Percentiles rank a stretch among this genome's conserved stretches.
phyloP scores from a whole-genome alignment of 106 monocot genomes.

The Cymbidium sinense region DNA sequence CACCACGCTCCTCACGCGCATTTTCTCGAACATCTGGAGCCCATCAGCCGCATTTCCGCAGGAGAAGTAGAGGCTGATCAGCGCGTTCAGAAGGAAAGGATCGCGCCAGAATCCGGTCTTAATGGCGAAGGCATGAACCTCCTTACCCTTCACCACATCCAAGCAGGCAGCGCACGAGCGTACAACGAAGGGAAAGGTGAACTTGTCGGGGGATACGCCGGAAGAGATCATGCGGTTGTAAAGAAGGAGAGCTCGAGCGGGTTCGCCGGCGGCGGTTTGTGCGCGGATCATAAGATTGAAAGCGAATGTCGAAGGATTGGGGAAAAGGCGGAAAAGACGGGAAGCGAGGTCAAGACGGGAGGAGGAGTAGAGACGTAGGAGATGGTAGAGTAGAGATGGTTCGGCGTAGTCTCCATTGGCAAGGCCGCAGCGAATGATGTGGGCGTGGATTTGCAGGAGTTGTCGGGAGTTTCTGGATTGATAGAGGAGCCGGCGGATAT shows the following conservation, averaged over 20 bases:
- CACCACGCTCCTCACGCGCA: conserved; percentile 41
- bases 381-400: conserved; percentile 13
- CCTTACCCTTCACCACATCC: conserved; percentile 14
- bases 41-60: conserved; percentile 15
- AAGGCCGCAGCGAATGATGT: conserved; percentile 31
- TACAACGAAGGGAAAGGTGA: conserved; percentile 55
- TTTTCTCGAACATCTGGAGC: conserved; percentile 40
- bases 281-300: conserved; percentile 49
- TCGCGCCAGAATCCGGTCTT: conserved; percentile 39
- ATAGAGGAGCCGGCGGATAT: conserved; percentile 18
- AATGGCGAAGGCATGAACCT: conserved; percentile 44
- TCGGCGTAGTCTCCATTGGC: conserved; percentile 2
- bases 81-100: conserved; percentile 27
- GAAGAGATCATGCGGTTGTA: conserved; percentile 26
- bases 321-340: conserved; percentile 21
- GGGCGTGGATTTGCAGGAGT: conserved; percentile 40
- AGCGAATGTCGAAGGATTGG: conserved; percentile 19
- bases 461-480: conserved; percentile 4
- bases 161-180: conserved; percentile 24
- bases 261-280: conserved; percentile 18
- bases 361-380: conserved; percentile 40
- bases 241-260: conserved; percentile 29
- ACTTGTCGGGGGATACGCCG: too few species aligned
- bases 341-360: conserved; percentile 19
- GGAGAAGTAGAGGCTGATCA: conserved; percentile 41